Conservation (phyloP, 208 protist genomes). For the Acanthamoeba royreba region DNA sequence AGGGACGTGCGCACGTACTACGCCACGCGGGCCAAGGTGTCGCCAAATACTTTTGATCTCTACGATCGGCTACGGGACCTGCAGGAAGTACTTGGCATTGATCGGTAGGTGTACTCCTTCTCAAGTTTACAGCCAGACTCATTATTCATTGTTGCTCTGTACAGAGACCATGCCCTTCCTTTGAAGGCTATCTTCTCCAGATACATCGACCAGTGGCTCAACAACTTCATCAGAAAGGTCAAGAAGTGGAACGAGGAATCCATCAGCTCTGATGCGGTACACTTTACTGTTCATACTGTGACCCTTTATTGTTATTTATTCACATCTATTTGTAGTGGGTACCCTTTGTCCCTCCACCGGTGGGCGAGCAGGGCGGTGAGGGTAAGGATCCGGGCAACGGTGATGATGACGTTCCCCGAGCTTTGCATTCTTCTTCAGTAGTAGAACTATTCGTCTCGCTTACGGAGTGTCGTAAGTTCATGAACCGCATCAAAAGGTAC, state of each 20-base stretch:
- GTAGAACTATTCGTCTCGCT: conserved; percentile 19
- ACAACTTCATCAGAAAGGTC: conserved; percentile 18
- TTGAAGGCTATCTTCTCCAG: conserved; percentile 8
- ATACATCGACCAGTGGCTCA: conserved; percentile 28
- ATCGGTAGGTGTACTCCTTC: neutral
- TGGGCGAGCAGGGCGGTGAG: neutral
- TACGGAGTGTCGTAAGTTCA: neutral
- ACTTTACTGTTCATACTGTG: neutral
- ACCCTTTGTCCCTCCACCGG: neutral
- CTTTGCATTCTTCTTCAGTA: neutral
- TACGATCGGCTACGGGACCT: conserved; percentile 5
- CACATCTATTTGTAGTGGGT: neutral
- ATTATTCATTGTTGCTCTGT: neutral
- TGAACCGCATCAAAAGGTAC: neutral
- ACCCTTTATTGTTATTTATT: neutral
- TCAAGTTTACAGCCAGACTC: neutral
- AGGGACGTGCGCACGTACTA: neutral
- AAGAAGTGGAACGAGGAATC: conserved; percentile 41
- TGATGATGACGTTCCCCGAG: neutral
- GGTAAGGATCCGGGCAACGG: neutral
- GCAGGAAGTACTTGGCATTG: neutral
- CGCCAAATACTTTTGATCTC: conserved; percentile 13
- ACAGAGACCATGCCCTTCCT: neutral
- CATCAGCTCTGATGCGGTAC: neutral
- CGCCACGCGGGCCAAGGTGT: neutral